Base-by-base conservation (phyloP, 2,329 filamentous ascomycete genomes). In the Emergomyces orientalis region DNA sequence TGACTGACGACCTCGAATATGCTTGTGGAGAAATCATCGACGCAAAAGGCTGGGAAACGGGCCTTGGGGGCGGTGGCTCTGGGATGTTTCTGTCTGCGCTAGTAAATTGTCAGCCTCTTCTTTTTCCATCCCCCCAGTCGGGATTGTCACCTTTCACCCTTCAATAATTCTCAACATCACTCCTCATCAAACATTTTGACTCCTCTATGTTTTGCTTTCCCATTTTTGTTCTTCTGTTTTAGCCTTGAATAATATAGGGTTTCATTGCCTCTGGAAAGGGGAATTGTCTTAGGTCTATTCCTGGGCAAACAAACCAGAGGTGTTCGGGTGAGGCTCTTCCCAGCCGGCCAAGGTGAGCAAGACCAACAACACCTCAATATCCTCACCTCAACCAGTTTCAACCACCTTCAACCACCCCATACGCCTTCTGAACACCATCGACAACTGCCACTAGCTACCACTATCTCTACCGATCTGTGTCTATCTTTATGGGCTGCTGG, bases 41-140 rank as follows among this genome's bases (percentile, higher is more conserved):
- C n/a, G n/a, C n/a, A n/a, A n/a, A 34, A 45, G 56, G 41, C 41
- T 43, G 56, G 41, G 37, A 59, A 14, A 37, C 27, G 25, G 17
- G 13, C 13, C 14, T 59, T 43, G 37, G 11, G 1, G 25, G 56
- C 8, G 19, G 3, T 30, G 27, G 19, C 6, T 13, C 11, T 58
- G 34, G 9, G 19, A 6, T 30, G 27, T 27, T 17, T 13, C 11
- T 58, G 34, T 19, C 32, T 14, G n/a, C 52, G 32, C 52, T 37
- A 56, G 32, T 32, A 5, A 19, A 41, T 39, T 56, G 54, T 56
- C 54, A 61, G 60, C 60, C 60, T 61, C 60, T 61, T 61, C 37
- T 55, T 61, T 56, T 61, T 56, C 27, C 9, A 22, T 11, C 8
- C 6, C 39, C 56, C 56, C 32, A 22, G 47, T 30, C 56, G 11